Percentiles rank a stretch among this genome's conserved stretches.
phyloP scores from a whole-genome alignment of 179 eudicot species.

The Sideroxylon spinosum region DNA sequence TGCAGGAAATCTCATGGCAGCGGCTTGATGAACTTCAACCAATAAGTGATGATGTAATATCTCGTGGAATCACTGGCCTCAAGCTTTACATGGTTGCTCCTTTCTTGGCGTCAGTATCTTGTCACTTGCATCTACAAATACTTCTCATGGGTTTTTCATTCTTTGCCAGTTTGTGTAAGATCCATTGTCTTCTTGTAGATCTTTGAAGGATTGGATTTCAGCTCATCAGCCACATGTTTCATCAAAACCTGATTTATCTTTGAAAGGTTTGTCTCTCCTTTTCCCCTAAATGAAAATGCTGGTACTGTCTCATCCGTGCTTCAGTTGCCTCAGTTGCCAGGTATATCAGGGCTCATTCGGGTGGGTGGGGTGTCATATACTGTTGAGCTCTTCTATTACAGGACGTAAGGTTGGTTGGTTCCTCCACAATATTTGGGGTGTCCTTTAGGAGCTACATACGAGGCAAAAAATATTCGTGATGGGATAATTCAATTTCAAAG shows the following conservation, averaged over 20 bases:
- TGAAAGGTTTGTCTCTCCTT: slow-evolving; percentile 47
- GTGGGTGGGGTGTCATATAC: no score
- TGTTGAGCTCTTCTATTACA: no score
- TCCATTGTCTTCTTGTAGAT: slow-evolving; percentile 40
- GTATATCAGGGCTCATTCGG: no score
- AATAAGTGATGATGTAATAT: slow-evolving; percentile 77
- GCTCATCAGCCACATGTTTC: slow-evolving; percentile 52
- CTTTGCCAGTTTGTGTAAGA: slow-evolving; percentile 12
- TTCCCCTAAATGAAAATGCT: no score
- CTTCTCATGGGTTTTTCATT: slow-evolving; percentile 5
- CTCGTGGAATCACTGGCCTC: slow-evolving; percentile 82
- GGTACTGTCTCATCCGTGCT: no score
- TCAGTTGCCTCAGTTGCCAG: no score
- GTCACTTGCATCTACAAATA: slow-evolving; percentile 6
- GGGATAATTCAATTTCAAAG: no score
- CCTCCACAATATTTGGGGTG: no score
- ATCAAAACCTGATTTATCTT: slow-evolving; percentile 45
- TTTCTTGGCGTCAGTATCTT: slow-evolving; percentile 64
- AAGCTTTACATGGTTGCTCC: slow-evolving; percentile 99
- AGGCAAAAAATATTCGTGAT: no score
- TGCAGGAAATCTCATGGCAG: slow-evolving; percentile 99
- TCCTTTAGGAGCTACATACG: no score
- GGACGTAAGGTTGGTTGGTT: no score
- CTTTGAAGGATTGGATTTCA: slow-evolving; percentile 75
- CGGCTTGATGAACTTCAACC: slow-evolving; percentile 85